Percentiles rank a stretch among this genome's conserved stretches.
phyloP scores from a whole-genome alignment of 257 asterid genomes.

The Nicotiana tomentosiformis region DNA sequence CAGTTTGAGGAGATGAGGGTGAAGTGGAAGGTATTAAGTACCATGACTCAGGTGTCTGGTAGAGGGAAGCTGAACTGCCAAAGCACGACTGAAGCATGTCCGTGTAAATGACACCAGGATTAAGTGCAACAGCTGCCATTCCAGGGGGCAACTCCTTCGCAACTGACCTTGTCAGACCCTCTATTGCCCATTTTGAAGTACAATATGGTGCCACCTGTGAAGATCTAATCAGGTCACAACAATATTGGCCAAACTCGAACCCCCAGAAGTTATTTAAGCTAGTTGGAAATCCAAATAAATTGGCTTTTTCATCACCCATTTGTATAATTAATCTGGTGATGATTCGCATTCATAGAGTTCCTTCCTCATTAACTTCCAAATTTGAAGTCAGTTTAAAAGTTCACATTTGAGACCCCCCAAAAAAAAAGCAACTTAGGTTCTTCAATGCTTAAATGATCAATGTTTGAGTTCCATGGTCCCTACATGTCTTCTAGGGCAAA shows the following conservation, averaged over 20 bases:
- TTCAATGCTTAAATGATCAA: background rate
- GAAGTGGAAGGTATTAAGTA: constrained; percentile 18
- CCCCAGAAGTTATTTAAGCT: background rate
- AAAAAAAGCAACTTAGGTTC: background rate
- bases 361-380: background rate
- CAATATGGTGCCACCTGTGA: constrained; percentile 94
- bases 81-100: constrained; percentile 95
- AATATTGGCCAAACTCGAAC: background rate
- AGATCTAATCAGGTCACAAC: constrained; percentile 19
- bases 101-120: constrained; percentile 89
- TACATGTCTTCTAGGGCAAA: background rate
- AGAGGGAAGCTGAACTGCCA: constrained; percentile 72
- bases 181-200: constrained; percentile 98
- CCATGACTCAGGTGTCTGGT: constrained; percentile 91
- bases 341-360: too few species aligned
- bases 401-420: background rate
- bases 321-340: background rate
- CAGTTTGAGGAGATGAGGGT: constrained; percentile 5
- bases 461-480: background rate
- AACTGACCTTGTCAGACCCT: constrained; percentile 78
- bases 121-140: constrained; percentile 75
- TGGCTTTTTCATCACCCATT: background rate
- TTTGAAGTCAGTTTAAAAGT: background rate
- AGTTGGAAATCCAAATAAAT: background rate
- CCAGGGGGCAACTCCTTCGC: constrained; percentile 94